A percentile compares a stretch with the other conserved stretches of the same genome.
Evolutionary conservation across 192 early-diverging fungal genomes (phyloP).

Genomic region (Pilaira anomala): DNA sequence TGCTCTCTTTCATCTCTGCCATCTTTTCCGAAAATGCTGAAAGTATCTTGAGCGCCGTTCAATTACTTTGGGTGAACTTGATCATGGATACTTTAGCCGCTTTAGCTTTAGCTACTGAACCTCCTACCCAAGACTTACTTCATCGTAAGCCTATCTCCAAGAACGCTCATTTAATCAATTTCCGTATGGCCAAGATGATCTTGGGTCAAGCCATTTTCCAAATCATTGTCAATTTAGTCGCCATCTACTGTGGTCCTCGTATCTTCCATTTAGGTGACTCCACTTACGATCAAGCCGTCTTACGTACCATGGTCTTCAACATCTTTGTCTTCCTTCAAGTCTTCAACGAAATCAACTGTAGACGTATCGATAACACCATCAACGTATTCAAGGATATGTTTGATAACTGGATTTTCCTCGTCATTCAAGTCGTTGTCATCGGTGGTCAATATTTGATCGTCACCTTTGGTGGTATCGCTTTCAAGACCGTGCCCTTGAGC

Average conservation of each 20-base stretch:
- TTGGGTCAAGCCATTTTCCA: conserved; percentile 88
- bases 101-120: conserved; percentile 86
- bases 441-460: conserved; percentile 82
- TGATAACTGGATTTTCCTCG: conserved; percentile 77
- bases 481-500: conserved; percentile 73
- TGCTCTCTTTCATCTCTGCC: conserved; percentile 66
- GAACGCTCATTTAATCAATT: conserved; percentile 76
- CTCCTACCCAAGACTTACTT: conserved; percentile 81
- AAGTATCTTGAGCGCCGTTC: conserved; percentile 82
- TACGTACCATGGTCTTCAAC: conserved; percentile 88
- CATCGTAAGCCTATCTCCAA: conserved; percentile 73
- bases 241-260: conserved; percentile 50
- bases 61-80: conserved; percentile 93
- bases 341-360: conserved; percentile 93
- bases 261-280: conserved; percentile 56
- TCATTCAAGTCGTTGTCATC: conserved; percentile 72
- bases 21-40: conserved; percentile 61
- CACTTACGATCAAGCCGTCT: conserved; percentile 37
- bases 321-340: conserved; percentile 91
- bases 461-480: conserved; percentile 82
- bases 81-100: conserved; percentile 94
- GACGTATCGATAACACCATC: conserved; percentile 70
- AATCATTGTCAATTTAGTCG: conserved; percentile 66
- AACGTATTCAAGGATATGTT: conserved; percentile 90
- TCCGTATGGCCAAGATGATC: conserved; percentile 91